Percentiles rank a stretch among this genome's conserved stretches.
These are phyloP conservation scores for Trametes villosa DNA, from an alignment of 768 basidiomycete genomes.

Conservation along the genomic window DNA sequence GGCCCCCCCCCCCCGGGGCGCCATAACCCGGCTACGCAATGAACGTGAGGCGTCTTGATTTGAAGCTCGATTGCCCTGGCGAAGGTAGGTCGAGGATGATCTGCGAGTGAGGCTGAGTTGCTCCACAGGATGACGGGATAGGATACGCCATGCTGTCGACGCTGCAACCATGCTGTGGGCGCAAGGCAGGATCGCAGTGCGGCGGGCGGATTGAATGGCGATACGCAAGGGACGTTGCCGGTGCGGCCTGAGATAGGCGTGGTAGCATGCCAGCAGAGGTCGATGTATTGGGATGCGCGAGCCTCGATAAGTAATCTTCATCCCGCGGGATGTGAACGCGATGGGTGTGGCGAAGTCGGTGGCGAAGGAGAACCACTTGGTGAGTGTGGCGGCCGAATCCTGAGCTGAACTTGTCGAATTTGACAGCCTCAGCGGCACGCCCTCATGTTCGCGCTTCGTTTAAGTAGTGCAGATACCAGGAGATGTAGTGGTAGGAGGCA, in stretches of 20 bases:
- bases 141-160: neutral
- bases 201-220: neutral
- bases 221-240: neutral
- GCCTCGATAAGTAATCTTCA: neutral
- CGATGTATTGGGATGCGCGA: neutral
- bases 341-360: too few species aligned
- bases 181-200: slow-evolving; percentile 9
- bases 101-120: neutral
- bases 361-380: too few species aligned
- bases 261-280: neutral
- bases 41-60: neutral
- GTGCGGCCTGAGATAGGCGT: neutral
- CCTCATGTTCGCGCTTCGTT: too few species aligned
- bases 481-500: too few species aligned
- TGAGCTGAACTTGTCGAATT: too few species aligned
- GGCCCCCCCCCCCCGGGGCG: neutral
- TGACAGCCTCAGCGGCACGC: too few species aligned
- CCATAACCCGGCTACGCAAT: neutral
- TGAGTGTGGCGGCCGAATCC: too few species aligned
- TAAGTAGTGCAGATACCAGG: too few species aligned
- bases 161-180: neutral
- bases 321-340: too few species aligned
- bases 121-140: neutral
- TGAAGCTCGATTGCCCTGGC: neutral
- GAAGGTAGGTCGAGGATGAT: neutral